These are phyloP conservation scores for Astrephomene gubernaculifera DNA, from an alignment of 139 green algal species.

Conservation along the genomic window DNA sequence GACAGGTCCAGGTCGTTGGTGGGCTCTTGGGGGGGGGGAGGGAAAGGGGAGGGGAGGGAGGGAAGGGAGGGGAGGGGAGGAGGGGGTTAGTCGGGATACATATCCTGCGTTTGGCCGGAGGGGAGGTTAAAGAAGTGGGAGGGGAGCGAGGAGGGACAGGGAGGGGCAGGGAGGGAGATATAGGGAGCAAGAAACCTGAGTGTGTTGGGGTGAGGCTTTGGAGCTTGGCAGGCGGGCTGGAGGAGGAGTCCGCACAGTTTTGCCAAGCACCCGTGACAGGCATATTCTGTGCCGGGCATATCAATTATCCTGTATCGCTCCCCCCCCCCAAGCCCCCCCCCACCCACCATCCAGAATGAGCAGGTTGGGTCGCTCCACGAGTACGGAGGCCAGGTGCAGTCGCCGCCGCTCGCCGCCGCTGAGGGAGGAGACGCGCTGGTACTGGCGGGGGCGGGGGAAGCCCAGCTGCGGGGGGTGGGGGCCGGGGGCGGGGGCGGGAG, in stretches of 20 bases:
- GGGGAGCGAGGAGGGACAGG: not conserved
- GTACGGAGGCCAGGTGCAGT: conserved; percentile 81
- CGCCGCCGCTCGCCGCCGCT: conserved; percentile 71
- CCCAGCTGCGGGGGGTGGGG: conserved; percentile 51
- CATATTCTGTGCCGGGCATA: not conserved
- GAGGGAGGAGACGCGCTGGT: conserved; percentile 63
- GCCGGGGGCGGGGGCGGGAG: not conserved
- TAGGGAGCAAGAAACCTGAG: too few relatives aligned
- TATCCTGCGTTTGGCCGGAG: too few relatives aligned
- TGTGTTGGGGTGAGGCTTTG: not conserved
- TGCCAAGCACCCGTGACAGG: too few relatives aligned
- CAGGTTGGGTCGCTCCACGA: conserved; percentile 80
- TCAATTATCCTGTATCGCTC: not conserved
- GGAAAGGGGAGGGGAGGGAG: not conserved
- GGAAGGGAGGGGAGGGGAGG: not conserved
- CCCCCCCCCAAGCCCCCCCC: not conserved
- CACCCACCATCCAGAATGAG: conserved; percentile 76
- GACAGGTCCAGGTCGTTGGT: conserved; percentile 86
- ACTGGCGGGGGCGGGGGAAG: conserved; percentile 72
- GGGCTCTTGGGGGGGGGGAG: conserved; percentile 49
- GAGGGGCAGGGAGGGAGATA: too few relatives aligned
- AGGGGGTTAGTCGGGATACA: not conserved
- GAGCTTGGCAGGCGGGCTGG: not conserved
- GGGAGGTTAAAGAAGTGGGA: not conserved
- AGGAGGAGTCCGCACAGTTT: not conserved